Percentiles rank a stretch among this genome's conserved stretches.
These are phyloP conservation scores for Phytomonas sp. DNA, from an alignment of 208 protist genomes.

Conservation along the genomic window DNA sequence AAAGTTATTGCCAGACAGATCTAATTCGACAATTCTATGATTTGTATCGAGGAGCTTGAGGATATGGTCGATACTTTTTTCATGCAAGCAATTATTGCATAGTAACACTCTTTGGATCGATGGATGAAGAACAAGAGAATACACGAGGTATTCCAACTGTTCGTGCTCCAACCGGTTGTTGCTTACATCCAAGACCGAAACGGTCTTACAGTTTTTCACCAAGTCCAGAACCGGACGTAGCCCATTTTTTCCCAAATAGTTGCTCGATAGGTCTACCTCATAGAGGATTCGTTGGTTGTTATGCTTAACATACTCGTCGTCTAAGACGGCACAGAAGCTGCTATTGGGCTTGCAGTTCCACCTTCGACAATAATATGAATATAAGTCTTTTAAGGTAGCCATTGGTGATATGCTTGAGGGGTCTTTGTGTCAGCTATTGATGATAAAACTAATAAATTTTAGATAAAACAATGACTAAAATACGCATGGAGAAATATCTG, in stretches of 20 bases:
- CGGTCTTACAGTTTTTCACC: slow-evolving; percentile 68
- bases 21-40: slow-evolving; percentile 29
- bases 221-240: slow-evolving; percentile 75
- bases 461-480: slow-evolving; percentile 14
- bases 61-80: slow-evolving; percentile 45
- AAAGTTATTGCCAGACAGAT: slow-evolving; percentile 50
- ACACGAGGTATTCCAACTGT: slow-evolving; percentile 67
- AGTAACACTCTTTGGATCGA: slow-evolving; percentile 40
- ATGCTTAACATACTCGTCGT: slow-evolving; percentile 28
- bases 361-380: slow-evolving; percentile 75
- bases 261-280: slow-evolving; percentile 56
- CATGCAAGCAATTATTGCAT: slow-evolving; percentile 52
- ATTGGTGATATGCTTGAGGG: slow-evolving; percentile 15
- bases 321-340: slow-evolving; percentile 37
- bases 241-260: slow-evolving; percentile 78
- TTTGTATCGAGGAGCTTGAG: slow-evolving; percentile 62
- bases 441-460: slow-evolving; percentile 7
- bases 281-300: slow-evolving; percentile 24
- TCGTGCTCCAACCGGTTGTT: slow-evolving; percentile 67
- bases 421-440: slow-evolving; percentile 9
- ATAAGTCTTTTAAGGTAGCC: slow-evolving; percentile 70
- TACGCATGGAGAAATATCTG: not conserved
- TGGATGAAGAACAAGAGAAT: slow-evolving; percentile 74
- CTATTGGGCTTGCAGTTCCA: slow-evolving; percentile 67
- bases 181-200: slow-evolving; percentile 58